Evolutionary conservation across 2,329 filamentous ascomycete species (phyloP).

Genomic region (Scolecobasidium constrictum): DNA sequence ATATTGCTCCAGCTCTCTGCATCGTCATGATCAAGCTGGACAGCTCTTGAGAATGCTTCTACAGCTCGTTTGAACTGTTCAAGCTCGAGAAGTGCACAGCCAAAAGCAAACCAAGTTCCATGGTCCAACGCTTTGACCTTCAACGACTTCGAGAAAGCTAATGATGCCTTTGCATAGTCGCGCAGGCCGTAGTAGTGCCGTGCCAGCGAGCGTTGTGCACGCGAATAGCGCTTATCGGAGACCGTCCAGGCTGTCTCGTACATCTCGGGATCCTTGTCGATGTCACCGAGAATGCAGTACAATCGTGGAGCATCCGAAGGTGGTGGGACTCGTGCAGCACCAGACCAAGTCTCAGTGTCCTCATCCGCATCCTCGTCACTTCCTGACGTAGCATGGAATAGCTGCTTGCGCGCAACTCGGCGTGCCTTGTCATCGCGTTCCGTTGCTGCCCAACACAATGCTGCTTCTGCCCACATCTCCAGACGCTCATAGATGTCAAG

Average conservation of each 20-base stretch:
- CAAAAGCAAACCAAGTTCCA: constrained; percentile 79
- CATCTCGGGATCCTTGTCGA: constrained; percentile 62
- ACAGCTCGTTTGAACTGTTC: constrained; percentile 68
- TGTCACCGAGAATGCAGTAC: constrained; percentile 87
- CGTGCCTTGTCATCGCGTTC: constrained; percentile 76
- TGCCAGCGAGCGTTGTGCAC: constrained; percentile 79
- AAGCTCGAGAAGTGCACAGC: constrained; percentile 75
- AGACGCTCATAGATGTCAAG: constrained; percentile 93
- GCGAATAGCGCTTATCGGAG: constrained; percentile 67
- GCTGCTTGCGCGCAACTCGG: constrained; percentile 62
- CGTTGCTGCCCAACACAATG: constrained; percentile 72
- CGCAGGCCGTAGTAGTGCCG: constrained; percentile 61
- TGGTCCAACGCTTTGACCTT: constrained; percentile 71
- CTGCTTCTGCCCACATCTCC: constrained; percentile 89
- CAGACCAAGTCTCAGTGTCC: constrained; percentile 39
- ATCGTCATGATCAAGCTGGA: constrained; percentile 77
- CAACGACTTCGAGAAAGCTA: constrained; percentile 69
- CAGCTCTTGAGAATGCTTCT: constrained; percentile 71
- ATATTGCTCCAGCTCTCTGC: constrained; percentile 94
- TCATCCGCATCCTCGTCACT: constrained; percentile 23
- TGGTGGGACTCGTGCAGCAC: constrained; percentile 56
- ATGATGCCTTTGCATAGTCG: constrained; percentile 57
- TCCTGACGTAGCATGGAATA: constrained; percentile 56
- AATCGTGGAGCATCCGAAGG: constrained; percentile 77
- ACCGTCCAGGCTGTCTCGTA: constrained; percentile 85